These are phyloP conservation scores for Mortierella alpina DNA, from an alignment of 192 early-diverging fungal genomes.

Conservation along the genomic window DNA sequence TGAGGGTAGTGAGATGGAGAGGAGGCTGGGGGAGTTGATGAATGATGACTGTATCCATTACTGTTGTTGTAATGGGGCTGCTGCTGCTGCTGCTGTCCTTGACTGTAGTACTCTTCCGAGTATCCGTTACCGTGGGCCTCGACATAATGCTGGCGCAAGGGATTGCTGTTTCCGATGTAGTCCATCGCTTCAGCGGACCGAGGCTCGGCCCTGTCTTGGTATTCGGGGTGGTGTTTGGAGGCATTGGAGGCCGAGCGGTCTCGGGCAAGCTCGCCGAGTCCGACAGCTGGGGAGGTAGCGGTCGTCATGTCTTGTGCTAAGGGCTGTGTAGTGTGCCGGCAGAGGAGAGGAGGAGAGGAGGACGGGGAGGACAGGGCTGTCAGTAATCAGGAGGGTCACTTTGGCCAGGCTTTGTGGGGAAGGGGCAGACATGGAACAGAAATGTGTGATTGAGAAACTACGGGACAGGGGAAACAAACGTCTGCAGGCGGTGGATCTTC, in stretches of 20 bases:
- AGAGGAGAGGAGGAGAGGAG: neutral
- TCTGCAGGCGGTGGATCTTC: too few relatives aligned
- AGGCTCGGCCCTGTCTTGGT: slow-evolving; percentile 39
- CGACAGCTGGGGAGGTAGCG: slow-evolving; percentile 18
- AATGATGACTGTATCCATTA: slow-evolving; percentile 13
- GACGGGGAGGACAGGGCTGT: too few relatives aligned
- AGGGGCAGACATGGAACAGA: too few relatives aligned
- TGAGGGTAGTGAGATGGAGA: slow-evolving; percentile 17
- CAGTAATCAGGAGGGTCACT: too few relatives aligned
- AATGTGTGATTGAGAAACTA: too few relatives aligned
- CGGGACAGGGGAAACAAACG: too few relatives aligned
- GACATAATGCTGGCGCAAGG: slow-evolving; percentile 9
- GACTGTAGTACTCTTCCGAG: slow-evolving; percentile 5
- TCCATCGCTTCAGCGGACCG: slow-evolving; percentile 30
- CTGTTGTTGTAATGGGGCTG: slow-evolving; percentile 2
- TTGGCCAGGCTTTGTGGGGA: too few relatives aligned
- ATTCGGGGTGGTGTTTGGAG: slow-evolving; percentile 28
- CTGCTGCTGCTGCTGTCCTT: slow-evolving; percentile 11
- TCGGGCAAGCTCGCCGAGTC: slow-evolving; percentile 14
- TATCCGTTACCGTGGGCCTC: slow-evolving; percentile 9
- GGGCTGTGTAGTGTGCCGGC: neutral
- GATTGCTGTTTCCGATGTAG: slow-evolving; percentile 5
- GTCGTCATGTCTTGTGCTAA: slow-evolving; percentile 22
- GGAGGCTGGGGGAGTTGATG: slow-evolving; percentile 4
- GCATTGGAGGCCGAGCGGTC: slow-evolving; percentile 33